Base-by-base conservation (phyloP, 805 yeast species). In the Myxozyma monticola region DNA sequence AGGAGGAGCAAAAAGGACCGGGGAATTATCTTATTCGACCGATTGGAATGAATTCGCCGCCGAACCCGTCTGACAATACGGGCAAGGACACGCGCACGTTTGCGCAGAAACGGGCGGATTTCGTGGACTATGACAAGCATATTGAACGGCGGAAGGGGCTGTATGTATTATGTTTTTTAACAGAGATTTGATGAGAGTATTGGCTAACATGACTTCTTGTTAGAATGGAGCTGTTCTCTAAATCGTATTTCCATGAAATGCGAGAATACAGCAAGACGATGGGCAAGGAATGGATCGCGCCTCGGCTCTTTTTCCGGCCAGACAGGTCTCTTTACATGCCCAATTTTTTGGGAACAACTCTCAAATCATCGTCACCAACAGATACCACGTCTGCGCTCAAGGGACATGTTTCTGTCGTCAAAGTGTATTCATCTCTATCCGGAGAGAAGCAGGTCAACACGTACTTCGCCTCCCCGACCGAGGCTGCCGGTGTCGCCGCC, bases 221-320 rank as follows among this genome's bases (percentile, higher is more conserved):
- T 38, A n/a, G 26, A 14, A 45, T 49, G 37, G 31, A 28, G 31
- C 12, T 10, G 31, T 28, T 84, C 57, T 77, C 83, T 22, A 79
- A 77, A 57, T 81, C 87, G 24, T 83, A 85, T n/a, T 76, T 81
- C 75, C 77, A 79, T 56, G 84, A 83, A 51, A 73, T 83, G 44
- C 48, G 48, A n/a, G 58, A 78, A 2, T 83, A 80, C 63, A 73
- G 83, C 42, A 84, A 83, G 60, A 86, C 91, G 2, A 78, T 81
- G 33, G 99, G 98, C 21, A 88, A 89, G 68, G 74, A 90, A 56
- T 93, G 89, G 71, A 71, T 76, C 15, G 79, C 96, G 0, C 98
- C 98, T 0, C 73, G 78, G n/a, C 79, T 89, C 1, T 84, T 78
- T 60, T 90, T 91, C 77, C 79, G 78, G 52, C 69, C 73, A 10